phyloP scores from a whole-genome alignment of 768 basidiomycete species.

The Heimioporus sp. region DNA sequence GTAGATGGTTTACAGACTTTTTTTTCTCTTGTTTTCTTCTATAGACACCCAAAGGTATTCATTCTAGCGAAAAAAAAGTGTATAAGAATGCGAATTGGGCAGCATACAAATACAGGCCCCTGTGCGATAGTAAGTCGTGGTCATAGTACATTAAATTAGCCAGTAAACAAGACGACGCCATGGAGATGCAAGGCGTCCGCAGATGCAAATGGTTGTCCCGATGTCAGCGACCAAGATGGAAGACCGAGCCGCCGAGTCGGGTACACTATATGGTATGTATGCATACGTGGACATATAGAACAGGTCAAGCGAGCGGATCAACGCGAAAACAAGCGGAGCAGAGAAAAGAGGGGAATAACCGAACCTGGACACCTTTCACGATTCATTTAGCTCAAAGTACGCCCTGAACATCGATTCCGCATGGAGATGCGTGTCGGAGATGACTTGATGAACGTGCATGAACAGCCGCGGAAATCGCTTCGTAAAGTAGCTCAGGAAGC shows the following conservation, averaged over 20 bases:
- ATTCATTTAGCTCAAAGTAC: slow-evolving; percentile 78
- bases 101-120: slow-evolving; percentile 22
- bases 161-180: slow-evolving; percentile 1
- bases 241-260: slow-evolving; percentile 2
- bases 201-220: not conserved
- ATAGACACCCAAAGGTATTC: not conserved
- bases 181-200: no score
- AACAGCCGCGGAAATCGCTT: slow-evolving; percentile 88
- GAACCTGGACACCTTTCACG: slow-evolving; percentile 11
- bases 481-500: slow-evolving; percentile 92
- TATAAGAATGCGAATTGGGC: not conserved
- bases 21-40: not conserved
- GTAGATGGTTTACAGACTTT: not conserved
- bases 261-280: slow-evolving; percentile 7
- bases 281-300: slow-evolving; percentile 8
- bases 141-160: slow-evolving; percentile 21
- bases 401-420: slow-evolving; percentile 87
- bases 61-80: not conserved
- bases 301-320: not conserved
- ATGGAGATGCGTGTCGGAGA: slow-evolving; percentile 67
- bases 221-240: not conserved
- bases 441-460: slow-evolving; percentile 87
- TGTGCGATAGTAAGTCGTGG: not conserved
- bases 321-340: not conserved
- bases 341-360: not conserved